Evolutionary conservation across 108 stramenopile species (phyloP).

Genomic region (Skeletonema grethae): DNA sequence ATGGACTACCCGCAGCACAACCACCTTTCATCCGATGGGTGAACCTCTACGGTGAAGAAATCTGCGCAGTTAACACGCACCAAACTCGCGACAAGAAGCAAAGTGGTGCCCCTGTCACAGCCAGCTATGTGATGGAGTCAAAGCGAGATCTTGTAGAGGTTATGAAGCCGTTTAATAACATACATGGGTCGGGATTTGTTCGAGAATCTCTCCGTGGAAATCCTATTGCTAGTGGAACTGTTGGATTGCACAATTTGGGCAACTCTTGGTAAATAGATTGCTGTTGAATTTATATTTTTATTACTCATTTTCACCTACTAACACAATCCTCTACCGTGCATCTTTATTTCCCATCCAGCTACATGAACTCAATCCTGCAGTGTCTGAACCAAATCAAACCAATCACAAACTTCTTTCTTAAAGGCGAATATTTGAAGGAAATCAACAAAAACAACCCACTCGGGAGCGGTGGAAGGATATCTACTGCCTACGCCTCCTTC

Average conservation of each 20-base stretch:
- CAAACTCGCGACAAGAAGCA: conserved; percentile 45
- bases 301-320: neutral
- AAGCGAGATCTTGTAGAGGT: conserved; percentile 65
- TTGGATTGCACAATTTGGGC: conserved; percentile 96
- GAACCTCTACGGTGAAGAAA: conserved; percentile 82
- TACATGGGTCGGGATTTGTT: conserved; percentile 78
- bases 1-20: conserved; percentile 25
- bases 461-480: conserved; percentile 86
- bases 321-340: neutral
- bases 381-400: conserved; percentile 85
- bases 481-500: conserved; percentile 81
- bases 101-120: conserved; percentile 49
- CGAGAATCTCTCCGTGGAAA: conserved; percentile 66
- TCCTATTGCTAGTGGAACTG: conserved; percentile 83
- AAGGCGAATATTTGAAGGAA: conserved; percentile 61
- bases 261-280: conserved; percentile 70
- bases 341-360: conserved; percentile 53
- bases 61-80: conserved; percentile 71
- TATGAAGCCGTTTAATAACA: conserved; percentile 67
- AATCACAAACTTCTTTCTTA: conserved; percentile 89
- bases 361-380: conserved; percentile 93
- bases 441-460: conserved; percentile 85
- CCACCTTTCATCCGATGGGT: conserved; percentile 80
- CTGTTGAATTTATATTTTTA: neutral
- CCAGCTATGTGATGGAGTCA: conserved; percentile 68